Percentiles rank a stretch among this genome's conserved stretches.
Conservation (phyloP, 257 asterid species). For the Penstemon barbatus region DNA sequence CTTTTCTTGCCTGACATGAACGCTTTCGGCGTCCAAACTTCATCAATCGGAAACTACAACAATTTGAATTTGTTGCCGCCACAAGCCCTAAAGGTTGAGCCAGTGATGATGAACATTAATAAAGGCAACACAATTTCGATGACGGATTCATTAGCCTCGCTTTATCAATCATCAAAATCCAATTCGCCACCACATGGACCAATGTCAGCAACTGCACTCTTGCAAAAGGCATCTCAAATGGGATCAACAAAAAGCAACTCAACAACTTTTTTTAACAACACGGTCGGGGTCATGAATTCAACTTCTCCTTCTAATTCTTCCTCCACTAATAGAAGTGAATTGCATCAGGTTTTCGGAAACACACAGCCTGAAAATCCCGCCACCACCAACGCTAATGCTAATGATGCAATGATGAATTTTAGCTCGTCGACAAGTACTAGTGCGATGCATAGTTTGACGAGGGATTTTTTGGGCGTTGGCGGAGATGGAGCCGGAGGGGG, state of each 20-base stretch:
- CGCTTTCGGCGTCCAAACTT: slow-evolving; percentile 33
- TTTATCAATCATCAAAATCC: slow-evolving; percentile 37
- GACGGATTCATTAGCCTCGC: slow-evolving; percentile 50
- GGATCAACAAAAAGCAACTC: slow-evolving; percentile 70
- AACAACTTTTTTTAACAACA: slow-evolving; percentile 46
- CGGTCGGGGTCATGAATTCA: slow-evolving; percentile 55
- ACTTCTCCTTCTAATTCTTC: slow-evolving; percentile 49
- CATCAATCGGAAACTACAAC: slow-evolving; percentile 39
- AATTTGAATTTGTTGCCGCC: slow-evolving; percentile 38
- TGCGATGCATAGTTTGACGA: slow-evolving; percentile 38
- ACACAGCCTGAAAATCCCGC: slow-evolving; percentile 32
- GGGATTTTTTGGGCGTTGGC: slow-evolving; percentile 92
- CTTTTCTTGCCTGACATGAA: slow-evolving; percentile 51
- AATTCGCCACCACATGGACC: slow-evolving; percentile 36
- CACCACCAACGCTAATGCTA: not conserved
- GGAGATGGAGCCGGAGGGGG: slow-evolving; percentile 51
- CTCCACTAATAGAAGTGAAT: slow-evolving; percentile 45
- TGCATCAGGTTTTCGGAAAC: slow-evolving; percentile 44
- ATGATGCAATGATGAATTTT: slow-evolving; percentile 44
- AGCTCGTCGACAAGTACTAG: slow-evolving; percentile 24
- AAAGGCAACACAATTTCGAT: slow-evolving; percentile 19
- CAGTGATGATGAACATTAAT: not conserved
- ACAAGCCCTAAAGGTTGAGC: slow-evolving; percentile 45
- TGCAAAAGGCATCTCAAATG: slow-evolving; percentile 87
- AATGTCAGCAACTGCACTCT: slow-evolving; percentile 90